These are phyloP conservation scores for Lepiota brunneoincarnata DNA, from an alignment of 768 basidiomycete genomes.

Conservation along the genomic window DNA sequence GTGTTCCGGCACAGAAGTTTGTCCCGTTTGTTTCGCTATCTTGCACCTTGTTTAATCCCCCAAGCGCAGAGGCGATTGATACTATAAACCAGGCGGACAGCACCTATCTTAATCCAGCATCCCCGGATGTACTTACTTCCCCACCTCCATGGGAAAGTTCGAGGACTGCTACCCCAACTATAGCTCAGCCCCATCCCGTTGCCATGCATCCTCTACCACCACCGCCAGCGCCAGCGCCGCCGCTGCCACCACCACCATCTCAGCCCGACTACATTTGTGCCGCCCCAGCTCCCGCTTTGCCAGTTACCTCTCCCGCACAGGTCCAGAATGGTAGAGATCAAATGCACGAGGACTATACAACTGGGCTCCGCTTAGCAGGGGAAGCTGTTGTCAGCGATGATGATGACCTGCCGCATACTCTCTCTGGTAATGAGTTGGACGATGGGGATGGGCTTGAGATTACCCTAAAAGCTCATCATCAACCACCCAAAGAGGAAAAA, in stretches of 20 bases:
- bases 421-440: background rate
- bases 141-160: constrained; percentile 55
- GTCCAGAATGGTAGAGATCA: background rate
- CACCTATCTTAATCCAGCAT: constrained; percentile 65
- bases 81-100: constrained; percentile 32
- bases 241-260: background rate
- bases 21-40: background rate
- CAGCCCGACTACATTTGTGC: background rate
- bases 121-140: constrained; percentile 54
- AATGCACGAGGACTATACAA: background rate
- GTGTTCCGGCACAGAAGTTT: constrained; percentile 38
- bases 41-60: background rate
- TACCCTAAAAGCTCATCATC: constrained; percentile 17
- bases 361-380: background rate
- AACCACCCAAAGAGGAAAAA: constrained; percentile 38
- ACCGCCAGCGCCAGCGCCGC: too few relatives aligned
- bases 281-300: background rate
- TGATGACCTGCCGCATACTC: constrained; percentile 6
- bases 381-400: background rate
- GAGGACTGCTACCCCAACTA: constrained; percentile 50
- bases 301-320: background rate
- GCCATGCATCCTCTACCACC: background rate
- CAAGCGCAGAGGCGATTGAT: constrained; percentile 14
- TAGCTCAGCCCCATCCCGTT: constrained; percentile 22
- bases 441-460: background rate